These are phyloP conservation scores for Cylindrotheca closterium DNA, from an alignment of 108 stramenopile genomes.

Conservation along the genomic window DNA sequence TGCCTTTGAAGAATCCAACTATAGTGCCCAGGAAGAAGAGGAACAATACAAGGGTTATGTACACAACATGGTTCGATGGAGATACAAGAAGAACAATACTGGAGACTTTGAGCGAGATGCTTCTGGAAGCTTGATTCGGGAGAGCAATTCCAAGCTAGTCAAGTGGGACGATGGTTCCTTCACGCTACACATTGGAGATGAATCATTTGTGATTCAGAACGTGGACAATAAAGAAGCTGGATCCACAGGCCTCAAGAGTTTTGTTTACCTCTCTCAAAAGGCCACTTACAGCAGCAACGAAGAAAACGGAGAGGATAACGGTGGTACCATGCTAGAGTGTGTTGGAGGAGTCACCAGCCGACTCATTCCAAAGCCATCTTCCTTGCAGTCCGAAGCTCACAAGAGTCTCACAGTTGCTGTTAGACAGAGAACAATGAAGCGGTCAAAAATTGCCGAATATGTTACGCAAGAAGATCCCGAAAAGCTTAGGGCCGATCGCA, in stretches of 20 bases:
- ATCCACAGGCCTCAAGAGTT: constrained; percentile 72
- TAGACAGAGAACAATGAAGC: constrained; percentile 73
- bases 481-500: constrained; percentile 67
- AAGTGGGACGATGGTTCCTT: constrained; percentile 88
- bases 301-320: constrained; percentile 37
- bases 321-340: constrained; percentile 77
- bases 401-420: constrained; percentile 75
- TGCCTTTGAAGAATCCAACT: constrained; percentile 63
- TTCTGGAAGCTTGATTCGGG: constrained; percentile 37
- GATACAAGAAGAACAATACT: constrained; percentile 52
- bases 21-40: constrained; percentile 57
- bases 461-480: constrained; percentile 87
- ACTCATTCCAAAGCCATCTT: constrained; percentile 61
- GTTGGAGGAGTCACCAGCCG: constrained; percentile 56
- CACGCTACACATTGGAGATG: constrained; percentile 82
- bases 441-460: constrained; percentile 68
- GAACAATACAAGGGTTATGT: constrained; percentile 62
- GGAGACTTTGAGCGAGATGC: constrained; percentile 41
- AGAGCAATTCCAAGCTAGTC: constrained; percentile 79
- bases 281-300: constrained; percentile 41
- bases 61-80: constrained; percentile 84
- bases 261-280: constrained; percentile 70
- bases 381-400: constrained; percentile 77
- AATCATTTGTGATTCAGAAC: constrained; percentile 78
- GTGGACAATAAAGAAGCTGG: constrained; percentile 26